A percentile compares a stretch with the other conserved stretches of the same genome.
Evolutionary conservation across 805 yeast species (phyloP).

Genomic region (Lipomyces spencermartinsiae): DNA sequence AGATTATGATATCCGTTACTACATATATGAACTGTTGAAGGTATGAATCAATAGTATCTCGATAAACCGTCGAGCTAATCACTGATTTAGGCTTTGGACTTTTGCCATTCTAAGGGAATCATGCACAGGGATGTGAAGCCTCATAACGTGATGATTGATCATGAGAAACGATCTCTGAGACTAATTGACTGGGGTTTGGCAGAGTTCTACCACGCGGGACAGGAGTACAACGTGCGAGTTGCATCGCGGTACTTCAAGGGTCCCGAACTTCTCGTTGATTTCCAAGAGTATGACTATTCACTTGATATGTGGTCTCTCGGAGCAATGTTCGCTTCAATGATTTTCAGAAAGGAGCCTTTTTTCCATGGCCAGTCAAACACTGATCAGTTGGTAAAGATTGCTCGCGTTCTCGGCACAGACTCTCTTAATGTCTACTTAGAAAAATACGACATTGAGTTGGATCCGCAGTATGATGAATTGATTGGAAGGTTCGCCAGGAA

Average conservation of each 20-base stretch:
- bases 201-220: conserved; percentile 88
- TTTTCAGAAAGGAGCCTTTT: conserved; percentile 89
- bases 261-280: conserved; percentile 86
- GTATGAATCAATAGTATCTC: conserved; percentile 10
- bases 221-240: conserved; percentile 89
- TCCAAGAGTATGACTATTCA: conserved; percentile 88
- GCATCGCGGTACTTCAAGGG: conserved; percentile 94
- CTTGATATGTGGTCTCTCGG: conserved; percentile 95
- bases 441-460: conserved; percentile 73
- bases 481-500: conserved; percentile 74
- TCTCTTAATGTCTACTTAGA: conserved; percentile 70
- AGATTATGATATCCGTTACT: conserved; percentile 76
- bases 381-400: conserved; percentile 89
- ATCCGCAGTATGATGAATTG: conserved; percentile 77
- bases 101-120: conserved; percentile 91
- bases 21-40: conserved; percentile 76
- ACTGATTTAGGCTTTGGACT: conserved; percentile 69
- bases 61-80: not conserved
- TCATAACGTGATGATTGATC: conserved; percentile 95
- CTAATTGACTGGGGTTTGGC: conserved; percentile 97
- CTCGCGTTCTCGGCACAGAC: conserved; percentile 85
- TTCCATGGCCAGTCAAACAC: conserved; percentile 90
- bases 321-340: conserved; percentile 87
- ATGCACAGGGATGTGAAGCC: conserved; percentile 97
- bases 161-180: conserved; percentile 66